A percentile compares a stretch with the other conserved stretches of the same genome.
These are phyloP conservation scores for Eucalyptus curtisii DNA, from an alignment of 345 rosid genomes.

Conservation along the genomic window DNA sequence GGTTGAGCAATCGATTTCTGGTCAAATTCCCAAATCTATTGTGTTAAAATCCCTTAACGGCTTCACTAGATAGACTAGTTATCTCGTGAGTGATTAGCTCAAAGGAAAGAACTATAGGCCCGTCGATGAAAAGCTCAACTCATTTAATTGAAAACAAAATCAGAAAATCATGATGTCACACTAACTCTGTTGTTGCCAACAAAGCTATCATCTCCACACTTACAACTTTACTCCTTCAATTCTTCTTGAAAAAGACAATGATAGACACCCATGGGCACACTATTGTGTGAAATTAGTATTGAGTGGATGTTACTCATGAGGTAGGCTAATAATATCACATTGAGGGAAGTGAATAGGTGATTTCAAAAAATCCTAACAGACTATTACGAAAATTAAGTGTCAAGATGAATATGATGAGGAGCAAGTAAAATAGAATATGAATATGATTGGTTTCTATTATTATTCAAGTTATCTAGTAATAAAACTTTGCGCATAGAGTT, in stretches of 20 bases:
- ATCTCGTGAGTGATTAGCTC: too few relatives aligned
- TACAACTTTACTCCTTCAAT: not conserved
- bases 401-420: not conserved
- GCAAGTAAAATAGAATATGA: not conserved
- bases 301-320: not conserved
- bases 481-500: not conserved
- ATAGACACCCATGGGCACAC: not conserved
- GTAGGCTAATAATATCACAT: not conserved
- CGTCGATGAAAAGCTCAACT: fast-evolving
- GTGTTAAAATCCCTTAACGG: too few relatives aligned
- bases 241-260: not conserved
- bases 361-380: too few relatives aligned
- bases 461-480: not conserved
- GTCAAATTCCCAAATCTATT: too few relatives aligned
- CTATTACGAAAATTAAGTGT: not conserved
- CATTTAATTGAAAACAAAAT: too few relatives aligned
- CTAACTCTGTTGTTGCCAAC: not conserved
- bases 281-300: not conserved
- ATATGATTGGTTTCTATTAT: not conserved
- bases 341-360: not conserved
- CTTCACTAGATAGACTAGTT: too few relatives aligned
- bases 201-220: not conserved
- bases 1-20: too few relatives aligned
- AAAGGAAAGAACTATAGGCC: too few relatives aligned
- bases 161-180: not conserved